A percentile compares a stretch with the other conserved stretches of the same genome.
Evolutionary conservation across 257 asterid species (phyloP).

Genomic region (Solanum chiquidenum): DNA sequence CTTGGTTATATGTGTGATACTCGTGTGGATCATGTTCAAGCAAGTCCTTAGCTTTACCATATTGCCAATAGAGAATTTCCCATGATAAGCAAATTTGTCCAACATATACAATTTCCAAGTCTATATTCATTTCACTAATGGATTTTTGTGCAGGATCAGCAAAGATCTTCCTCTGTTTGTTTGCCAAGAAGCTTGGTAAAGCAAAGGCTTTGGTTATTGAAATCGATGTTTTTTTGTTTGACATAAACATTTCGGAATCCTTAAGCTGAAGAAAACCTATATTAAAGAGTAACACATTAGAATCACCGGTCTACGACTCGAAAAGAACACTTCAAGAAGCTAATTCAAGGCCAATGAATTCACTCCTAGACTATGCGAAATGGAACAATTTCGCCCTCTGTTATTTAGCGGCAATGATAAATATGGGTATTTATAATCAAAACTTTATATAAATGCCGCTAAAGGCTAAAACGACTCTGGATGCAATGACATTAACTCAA

Average conservation of each 20-base stretch:
- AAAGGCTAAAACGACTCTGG: neutral
- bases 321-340: neutral
- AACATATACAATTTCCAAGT: slow-evolving; percentile 60
- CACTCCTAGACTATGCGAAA: neutral
- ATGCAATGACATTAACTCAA: neutral
- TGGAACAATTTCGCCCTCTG: neutral
- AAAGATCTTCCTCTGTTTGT: slow-evolving; percentile 40
- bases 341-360: neutral
- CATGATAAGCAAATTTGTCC: slow-evolving; percentile 75
- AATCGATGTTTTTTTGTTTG: slow-evolving; percentile 19
- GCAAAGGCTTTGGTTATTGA: slow-evolving; percentile 12
- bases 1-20: slow-evolving; percentile 43
- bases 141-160: slow-evolving; percentile 62
- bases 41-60: slow-evolving; percentile 36
- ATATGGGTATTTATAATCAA: neutral
- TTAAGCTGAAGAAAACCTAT: slow-evolving; percentile 67
- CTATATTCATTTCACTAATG: slow-evolving; percentile 32
- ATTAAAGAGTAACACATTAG: neutral
- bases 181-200: slow-evolving; percentile 29
- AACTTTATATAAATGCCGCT: neutral
- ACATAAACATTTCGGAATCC: slow-evolving; percentile 37
- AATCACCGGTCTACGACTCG: neutral
- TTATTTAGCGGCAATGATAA: neutral
- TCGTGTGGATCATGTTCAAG: slow-evolving; percentile 25
- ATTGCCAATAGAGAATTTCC: slow-evolving; percentile 70